A percentile compares a stretch with the other conserved stretches of the same genome.
Evolutionary conservation across 2,329 filamentous ascomycete species (phyloP).

Genomic region (Botrytis pseudocinerea): DNA sequence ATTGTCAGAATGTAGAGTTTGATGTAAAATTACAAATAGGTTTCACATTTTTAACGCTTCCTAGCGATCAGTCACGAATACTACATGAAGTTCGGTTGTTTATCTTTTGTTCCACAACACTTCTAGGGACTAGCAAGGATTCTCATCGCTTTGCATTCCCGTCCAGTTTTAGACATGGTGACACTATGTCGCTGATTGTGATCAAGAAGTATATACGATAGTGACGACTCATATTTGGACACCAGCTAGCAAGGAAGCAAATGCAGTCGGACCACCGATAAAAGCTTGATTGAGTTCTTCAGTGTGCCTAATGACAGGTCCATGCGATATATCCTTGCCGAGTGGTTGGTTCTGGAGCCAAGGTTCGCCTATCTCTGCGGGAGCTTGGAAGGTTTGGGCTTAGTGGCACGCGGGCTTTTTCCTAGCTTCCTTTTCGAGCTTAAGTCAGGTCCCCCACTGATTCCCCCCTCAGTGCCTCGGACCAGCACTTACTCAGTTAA

Average conservation of each 20-base stretch:
- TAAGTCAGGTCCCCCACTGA: background rate
- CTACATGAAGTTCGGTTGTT: background rate
- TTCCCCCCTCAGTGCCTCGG: background rate
- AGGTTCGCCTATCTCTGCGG: slow-evolving; percentile 14
- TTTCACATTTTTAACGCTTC: background rate
- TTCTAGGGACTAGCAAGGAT: background rate
- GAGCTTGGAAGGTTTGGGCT: too few relatives aligned
- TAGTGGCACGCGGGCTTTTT: background rate
- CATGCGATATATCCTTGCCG: background rate
- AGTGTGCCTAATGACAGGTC: background rate
- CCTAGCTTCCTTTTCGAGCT: slow-evolving; percentile 22
- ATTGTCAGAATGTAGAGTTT: slow-evolving; percentile 1
- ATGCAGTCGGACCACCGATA: background rate
- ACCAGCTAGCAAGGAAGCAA: background rate
- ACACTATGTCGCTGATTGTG: background rate
- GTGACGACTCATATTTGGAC: background rate
- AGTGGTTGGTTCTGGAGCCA: background rate
- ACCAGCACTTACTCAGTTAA: background rate
- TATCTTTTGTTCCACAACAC: background rate
- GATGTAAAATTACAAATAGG: background rate
- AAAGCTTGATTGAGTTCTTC: background rate
- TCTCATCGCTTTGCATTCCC: background rate
- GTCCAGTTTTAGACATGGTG: background rate
- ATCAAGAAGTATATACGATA: background rate
- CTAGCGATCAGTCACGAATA: background rate